Base-by-base conservation (phyloP, 768 basidiomycete species). In the Leccinum uliginosum region DNA sequence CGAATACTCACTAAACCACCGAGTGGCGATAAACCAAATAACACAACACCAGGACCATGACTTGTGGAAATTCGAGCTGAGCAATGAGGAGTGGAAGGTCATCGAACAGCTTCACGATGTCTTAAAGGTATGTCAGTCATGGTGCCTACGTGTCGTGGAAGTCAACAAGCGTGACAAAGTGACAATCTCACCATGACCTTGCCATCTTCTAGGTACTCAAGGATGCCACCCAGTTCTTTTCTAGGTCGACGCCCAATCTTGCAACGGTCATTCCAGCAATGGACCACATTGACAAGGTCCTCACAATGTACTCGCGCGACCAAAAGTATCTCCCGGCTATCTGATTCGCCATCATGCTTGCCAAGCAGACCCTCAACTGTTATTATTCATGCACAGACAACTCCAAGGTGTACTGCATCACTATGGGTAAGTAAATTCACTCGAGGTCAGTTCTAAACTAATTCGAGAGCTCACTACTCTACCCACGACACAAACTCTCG, bases 261-360 rank as follows among this genome's bases (percentile, higher is more conserved):
- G 53, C 68, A 1, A 59, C 53, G 1, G 70, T 75, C 15, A 70
- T 75, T 10, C 67, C 66, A 0, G 71, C 71, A 0, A 73, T 75
- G 71, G 72, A 76, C 46, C 50, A 58, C 19, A 69, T 75, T 15
- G 59, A 74, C 35, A 21, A 55, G n/a, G 50, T 32, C 7, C 61
- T 72, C 21, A 59, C 59, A 12, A 60, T 38, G 6, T 38, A 12
- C 29, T 32, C 15, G 2, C 11, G 4, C 3, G 11, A 55, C 23
- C 17, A 5, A 8, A 43, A 48, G 11, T 12, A 38, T 24, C 15
- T 19, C 9, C 54, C 35, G 6, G 23, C 34, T 2, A 55, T 55
- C 17, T 7, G 11, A 10, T 26, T 27, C 3, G 30, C 21, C 6
- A 19, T 54, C 17, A 15, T 12, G 27, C 52, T 54, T 2, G 21